A percentile compares a stretch with the other conserved stretches of the same genome.
phyloP scores from a whole-genome alignment of 192 early-diverging fungal species.

The Backusella luteola region DNA sequence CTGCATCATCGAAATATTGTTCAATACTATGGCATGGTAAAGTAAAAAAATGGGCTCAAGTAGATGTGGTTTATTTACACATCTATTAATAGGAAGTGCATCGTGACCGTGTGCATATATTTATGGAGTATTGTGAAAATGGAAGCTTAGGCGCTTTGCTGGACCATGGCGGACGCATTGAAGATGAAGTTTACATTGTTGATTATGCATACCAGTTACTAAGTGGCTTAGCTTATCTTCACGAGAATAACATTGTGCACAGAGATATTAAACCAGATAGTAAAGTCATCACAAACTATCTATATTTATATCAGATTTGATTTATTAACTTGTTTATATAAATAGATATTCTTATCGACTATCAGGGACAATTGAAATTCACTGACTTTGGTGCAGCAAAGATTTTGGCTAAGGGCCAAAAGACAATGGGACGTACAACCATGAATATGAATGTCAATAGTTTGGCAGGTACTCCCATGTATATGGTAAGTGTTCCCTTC shows the following conservation, averaged over 20 bases:
- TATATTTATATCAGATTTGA: background rate
- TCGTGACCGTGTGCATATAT: constrained; percentile 83
- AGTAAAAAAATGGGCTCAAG: background rate
- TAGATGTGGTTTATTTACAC: background rate
- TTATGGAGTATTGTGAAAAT: constrained; percentile 90
- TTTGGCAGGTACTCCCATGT: constrained; percentile 65
- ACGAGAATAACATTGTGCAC: constrained; percentile 83
- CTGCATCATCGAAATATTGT: constrained; percentile 91
- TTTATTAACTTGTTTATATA: background rate
- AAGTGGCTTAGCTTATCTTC: constrained; percentile 80
- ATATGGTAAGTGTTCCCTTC: constrained; percentile 43
- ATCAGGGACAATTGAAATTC: constrained; percentile 76
- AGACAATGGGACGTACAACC: constrained; percentile 49
- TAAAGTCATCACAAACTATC: constrained; percentile 25
- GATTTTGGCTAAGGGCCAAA: constrained; percentile 74
- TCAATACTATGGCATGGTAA: constrained; percentile 78
- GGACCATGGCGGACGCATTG: constrained; percentile 79
- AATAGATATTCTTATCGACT: constrained; percentile 77
- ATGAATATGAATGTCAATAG: constrained; percentile 60
- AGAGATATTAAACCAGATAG: constrained; percentile 86
- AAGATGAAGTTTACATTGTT: constrained; percentile 69
- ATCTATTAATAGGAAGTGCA: constrained; percentile 65
- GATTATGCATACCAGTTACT: constrained; percentile 82
- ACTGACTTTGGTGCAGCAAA: constrained; percentile 93
- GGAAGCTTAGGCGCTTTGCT: constrained; percentile 72